Conservation (phyloP, 768 basidiomycete species). For the Termitomyces sp. region DNA sequence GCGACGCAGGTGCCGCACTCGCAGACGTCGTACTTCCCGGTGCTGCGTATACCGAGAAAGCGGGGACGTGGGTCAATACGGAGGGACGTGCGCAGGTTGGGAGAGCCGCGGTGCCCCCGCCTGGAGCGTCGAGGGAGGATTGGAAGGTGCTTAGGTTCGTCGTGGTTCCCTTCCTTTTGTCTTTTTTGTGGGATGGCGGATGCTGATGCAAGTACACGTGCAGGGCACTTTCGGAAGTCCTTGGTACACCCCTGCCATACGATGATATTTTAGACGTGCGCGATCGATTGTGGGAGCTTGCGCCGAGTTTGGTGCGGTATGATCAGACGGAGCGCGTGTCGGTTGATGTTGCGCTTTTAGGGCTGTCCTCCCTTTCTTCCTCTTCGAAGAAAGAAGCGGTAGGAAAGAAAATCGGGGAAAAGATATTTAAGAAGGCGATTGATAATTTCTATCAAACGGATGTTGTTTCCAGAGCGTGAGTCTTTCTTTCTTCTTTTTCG, state of each 20-base stretch:
- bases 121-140: constrained; percentile 94
- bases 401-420: constrained; percentile 52
- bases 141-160: constrained; percentile 73
- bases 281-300: constrained; percentile 96
- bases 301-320: constrained; percentile 85
- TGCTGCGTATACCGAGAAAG: constrained; percentile 89
- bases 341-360: constrained; percentile 62
- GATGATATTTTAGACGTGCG: constrained; percentile 81
- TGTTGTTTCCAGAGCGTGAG: constrained; percentile 89
- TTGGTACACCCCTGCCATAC: constrained; percentile 82
- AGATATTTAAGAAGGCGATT: constrained; percentile 75
- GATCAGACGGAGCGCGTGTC: constrained; percentile 79
- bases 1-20: constrained; percentile 92
- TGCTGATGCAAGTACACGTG: not conserved
- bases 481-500: constrained; percentile 17
- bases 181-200: not conserved
- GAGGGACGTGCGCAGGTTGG: constrained; percentile 92
- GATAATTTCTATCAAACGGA: constrained; percentile 96
- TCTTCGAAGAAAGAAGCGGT: constrained; percentile 42
- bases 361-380: constrained; percentile 50
- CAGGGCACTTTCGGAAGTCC: constrained; percentile 86
- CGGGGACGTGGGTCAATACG: constrained; percentile 93
- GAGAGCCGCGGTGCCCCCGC: constrained; percentile 87
- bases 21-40: constrained; percentile 97
- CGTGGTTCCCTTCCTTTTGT: not conserved